Evolutionary conservation across 805 yeast genomes (phyloP), one percentile per base, ranked within the genome.

Genomic region (Brettanomyces sp.): DNA sequence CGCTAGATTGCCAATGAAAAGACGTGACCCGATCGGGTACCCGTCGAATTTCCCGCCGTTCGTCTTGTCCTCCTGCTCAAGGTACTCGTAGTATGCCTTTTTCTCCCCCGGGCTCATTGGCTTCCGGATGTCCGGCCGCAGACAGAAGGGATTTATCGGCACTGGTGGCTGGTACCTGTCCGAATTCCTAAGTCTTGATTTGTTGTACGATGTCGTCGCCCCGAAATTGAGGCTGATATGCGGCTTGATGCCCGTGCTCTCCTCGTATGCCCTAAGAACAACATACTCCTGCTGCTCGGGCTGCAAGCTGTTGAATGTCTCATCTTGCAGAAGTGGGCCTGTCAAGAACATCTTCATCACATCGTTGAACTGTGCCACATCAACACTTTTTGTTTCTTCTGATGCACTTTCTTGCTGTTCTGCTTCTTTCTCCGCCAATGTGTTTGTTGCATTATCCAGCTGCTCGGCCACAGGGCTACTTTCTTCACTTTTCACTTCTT

Each of bases 1-100:
- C 4, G 95, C 91, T 44, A 90, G 67, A 58, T 89, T 89, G 42
- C 97, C 96, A 49, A 88, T 79, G 56, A 88, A 89, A 34, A 90
- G 65, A 57, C 96, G 72, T 48, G 95, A 84, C 36, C 83, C 85
- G 42, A 78, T 74, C 1, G 89, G 90, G 53, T 80, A 83, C 34
- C 77, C 76, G 45, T 80, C 85, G 79, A 86, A 79, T 52, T 74
- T 74, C 37, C 77, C 68, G 47, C 68, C 62, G 51, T 72, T 71
- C 53, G 72, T 73, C 43, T 70, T 74, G 53, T 71, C 69, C 54
- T 79, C 85, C 25, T 73, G 70, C 9, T 62, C 59, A 39, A 79
- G 59, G 51, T 81, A 88, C 4, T 62, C 62, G 14, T 75, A 66
- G 56, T 74, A 89, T 7, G 71, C 70, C 3, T 59, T 62, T 21